Conservation (phyloP, 2,329 filamentous ascomycete species). For the Verticillium isaacii region DNA sequence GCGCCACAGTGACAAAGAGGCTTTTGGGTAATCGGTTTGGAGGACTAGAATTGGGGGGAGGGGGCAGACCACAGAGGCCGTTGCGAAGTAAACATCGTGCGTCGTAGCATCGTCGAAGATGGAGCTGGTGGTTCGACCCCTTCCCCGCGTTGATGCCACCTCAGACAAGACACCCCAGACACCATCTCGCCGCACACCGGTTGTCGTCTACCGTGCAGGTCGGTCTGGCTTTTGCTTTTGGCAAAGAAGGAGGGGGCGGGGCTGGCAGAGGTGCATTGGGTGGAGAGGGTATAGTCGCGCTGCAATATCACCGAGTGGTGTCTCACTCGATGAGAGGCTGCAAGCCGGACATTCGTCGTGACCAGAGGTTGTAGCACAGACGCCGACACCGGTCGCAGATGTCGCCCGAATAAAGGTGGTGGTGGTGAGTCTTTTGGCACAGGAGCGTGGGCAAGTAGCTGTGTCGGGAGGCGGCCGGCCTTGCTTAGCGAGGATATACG, state of each 20-base stretch:
- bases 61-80: no score
- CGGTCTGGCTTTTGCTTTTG: background rate
- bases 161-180: background rate
- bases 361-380: background rate
- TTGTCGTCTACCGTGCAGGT: background rate
- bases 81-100: no score
- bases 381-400: background rate
- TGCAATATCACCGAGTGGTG: background rate
- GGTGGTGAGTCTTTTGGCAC: background rate
- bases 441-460: no score
- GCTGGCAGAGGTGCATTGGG: background rate
- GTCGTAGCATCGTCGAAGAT: no score
- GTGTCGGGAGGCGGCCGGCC: background rate
- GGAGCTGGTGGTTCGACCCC: no score
- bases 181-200: no score
- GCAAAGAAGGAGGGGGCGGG: background rate
- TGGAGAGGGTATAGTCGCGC: background rate
- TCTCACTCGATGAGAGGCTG: background rate
- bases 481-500: background rate
- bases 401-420: background rate
- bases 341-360: background rate
- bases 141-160: background rate
- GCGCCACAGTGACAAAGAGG: background rate
- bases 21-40: background rate
- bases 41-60: no score